Evolutionary conservation across 805 yeast genomes (phyloP), one percentile per base, ranked within the genome.

Genomic region (Myxozyma vanderwaltii): DNA sequence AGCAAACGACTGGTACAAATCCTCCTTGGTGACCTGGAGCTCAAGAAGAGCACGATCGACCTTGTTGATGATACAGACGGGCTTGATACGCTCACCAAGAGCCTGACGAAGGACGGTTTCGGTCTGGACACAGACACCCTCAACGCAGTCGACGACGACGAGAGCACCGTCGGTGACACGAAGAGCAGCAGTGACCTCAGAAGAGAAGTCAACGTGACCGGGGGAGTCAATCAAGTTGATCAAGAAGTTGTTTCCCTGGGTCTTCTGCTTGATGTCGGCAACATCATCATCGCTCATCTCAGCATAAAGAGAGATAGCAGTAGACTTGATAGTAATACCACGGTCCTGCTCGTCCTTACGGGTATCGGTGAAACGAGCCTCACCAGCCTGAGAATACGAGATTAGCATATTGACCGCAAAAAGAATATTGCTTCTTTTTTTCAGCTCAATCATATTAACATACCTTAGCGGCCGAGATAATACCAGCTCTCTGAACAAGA

Each of bases 131-230:
- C 98, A 94, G 77, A 92, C 99, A 91, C 99, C 99, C 82, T 94
- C 98, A 79, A 92, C 91, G 82, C 96, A 86, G 82, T 94, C 98
- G 77, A 92, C 98, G 73, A 92, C 99, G 74, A 92, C 98, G 77
- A 92, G 85, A 77, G 99, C 98, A 91, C 99, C 99, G 78, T 92
- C 99, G 72, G 98, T 94, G 75, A 92, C 98, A 84, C 99, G 91
- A 77, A 92, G 87, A 81, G 99, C 99, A 74, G 98, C 98, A 76
- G 98, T 94, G 76, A 92, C 99, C 82, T 92, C 99, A 71, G 98
- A 94, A 68, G 97, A 91, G 91, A 92, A 92, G 83, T 92, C 99
- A 86, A 92, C 98, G 97, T 92, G 99, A 89, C 99, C 99, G 82
- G 99, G 99, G 72, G 99, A 94, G 81, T 92, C 99, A 74, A 92